A percentile compares a stretch with the other conserved stretches of the same genome.
These are phyloP conservation scores for Penicillium lagena DNA, from an alignment of 495 filamentous ascomycete species.

Conservation along the genomic window DNA sequence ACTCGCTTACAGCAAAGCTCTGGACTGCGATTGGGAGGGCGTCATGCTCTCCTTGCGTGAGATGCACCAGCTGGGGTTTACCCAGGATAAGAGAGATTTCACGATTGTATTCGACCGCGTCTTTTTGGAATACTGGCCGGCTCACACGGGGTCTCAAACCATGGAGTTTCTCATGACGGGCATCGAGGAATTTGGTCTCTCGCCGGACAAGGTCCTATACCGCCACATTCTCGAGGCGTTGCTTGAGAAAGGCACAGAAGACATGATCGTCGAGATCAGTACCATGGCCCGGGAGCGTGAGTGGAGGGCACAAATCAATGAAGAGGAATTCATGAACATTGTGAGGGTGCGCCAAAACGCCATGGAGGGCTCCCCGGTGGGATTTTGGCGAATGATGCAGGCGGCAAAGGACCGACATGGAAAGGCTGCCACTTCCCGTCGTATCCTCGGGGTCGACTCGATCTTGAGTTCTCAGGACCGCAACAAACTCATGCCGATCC, in stretches of 20 bases:
- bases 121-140: conserved; percentile 38
- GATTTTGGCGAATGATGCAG: conserved; percentile 40
- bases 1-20: conserved; percentile 28
- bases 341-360: conserved; percentile 22
- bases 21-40: conserved; percentile 35
- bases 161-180: conserved; percentile 27
- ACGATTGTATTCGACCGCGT: conserved; percentile 31
- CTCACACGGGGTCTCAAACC: conserved; percentile 25
- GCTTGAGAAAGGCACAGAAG: conserved; percentile 29
- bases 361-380: conserved; percentile 29
- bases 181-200: conserved; percentile 28
- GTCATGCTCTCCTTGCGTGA: conserved; percentile 31
- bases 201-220: conserved; percentile 35
- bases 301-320: conserved; percentile 28
- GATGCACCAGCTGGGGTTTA: conserved; percentile 31
- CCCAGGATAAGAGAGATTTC: conserved; percentile 21
- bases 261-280: conserved; percentile 21
- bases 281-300: conserved; percentile 19
- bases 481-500: conserved; percentile 6
- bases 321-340: conserved; percentile 20
- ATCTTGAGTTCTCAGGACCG: conserved; percentile 6
- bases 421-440: conserved; percentile 25
- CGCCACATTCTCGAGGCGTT: conserved; percentile 36
- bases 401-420: conserved; percentile 28
- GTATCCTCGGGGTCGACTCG: conserved; percentile 25